phyloP scores from a whole-genome alignment of 2,329 filamentous ascomycete species.

The Corniculantispora saksenae region DNA sequence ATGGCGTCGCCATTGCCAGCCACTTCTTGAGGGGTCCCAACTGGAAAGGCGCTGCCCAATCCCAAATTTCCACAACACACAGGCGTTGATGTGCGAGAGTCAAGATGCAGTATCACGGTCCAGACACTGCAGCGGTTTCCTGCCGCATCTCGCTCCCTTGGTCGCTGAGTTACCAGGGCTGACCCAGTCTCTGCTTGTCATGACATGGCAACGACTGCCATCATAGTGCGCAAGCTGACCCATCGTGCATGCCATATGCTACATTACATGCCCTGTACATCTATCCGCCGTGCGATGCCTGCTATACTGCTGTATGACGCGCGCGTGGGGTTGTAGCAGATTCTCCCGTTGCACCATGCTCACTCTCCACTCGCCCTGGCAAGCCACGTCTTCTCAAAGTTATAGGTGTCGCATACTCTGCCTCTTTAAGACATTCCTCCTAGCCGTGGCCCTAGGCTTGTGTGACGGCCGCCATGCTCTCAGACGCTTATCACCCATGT shows the following conservation, averaged over 20 bases:
- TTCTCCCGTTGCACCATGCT: neutral
- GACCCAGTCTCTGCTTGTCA: neutral
- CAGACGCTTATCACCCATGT: neutral
- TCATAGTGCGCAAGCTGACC: neutral
- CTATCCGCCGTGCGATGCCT: neutral
- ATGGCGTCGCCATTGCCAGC: neutral
- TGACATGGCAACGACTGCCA: neutral
- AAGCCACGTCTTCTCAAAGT: neutral
- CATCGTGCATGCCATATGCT: neutral
- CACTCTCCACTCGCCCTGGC: neutral
- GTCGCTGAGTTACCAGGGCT: neutral
- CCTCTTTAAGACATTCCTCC: constrained; percentile 15
- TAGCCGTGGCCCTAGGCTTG: neutral
- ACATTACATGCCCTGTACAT: constrained; percentile 5
- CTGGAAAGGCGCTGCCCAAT: neutral
- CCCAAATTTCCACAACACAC: neutral
- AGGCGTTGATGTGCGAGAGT: neutral
- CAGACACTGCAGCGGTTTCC: neutral
- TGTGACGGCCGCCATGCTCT: neutral
- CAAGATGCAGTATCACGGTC: neutral
- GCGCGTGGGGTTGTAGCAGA: neutral
- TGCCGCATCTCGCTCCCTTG: neutral
- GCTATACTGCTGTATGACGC: neutral
- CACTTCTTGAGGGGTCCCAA: neutral
- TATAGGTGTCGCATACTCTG: constrained; percentile 15